Evolutionary conservation across 805 yeast genomes (phyloP), one percentile per base, ranked within the genome.

Genomic region (Blastobotrys chiropterorum): DNA sequence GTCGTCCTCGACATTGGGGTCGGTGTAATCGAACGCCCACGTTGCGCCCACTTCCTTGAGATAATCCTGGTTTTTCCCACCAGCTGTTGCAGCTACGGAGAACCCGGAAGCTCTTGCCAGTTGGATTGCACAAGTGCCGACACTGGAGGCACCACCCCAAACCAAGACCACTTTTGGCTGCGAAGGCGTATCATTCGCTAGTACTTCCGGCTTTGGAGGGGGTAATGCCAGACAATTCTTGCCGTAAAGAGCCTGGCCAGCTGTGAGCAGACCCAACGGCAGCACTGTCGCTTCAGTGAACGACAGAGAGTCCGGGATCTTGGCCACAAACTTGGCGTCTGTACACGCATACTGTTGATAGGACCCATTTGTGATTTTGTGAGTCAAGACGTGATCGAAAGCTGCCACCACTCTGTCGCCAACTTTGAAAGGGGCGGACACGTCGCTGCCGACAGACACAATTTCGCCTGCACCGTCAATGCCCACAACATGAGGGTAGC

Each of bases 91-190:
- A 26, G 34, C 34, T 26, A 26, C 34, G 8, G 5, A 5, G 34
- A 26, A 26, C 34, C 42, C 42, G 6, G 42, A 39, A 7, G 16
- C 19, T 7, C 19, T 6, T 5, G 42, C 42, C 42, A 39, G 42
- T 14, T 39, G 42, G 6, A 39, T 39, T 4, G n/a, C 42, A 14
- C n/a, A 7, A 39, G 13, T 15, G n/a, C 42, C 42, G 19, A 39
- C 42, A 39, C 42, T 39, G 42, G 42, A 39, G 7, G 42, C 16
- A n/a, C 42, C 42, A 39, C 42, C 42, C 42, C 42, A 39, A 6
- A 39, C 42, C 42, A 39, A n/a, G 42, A 39, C 42, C 7, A 5
- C n/a, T 15, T 39, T 39, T 16, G 42, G 6, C 5, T 6, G 11
- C 16, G 42, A 39, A 5, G 42, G 19, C 5, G 42, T n/a, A 15